Evolutionary conservation across 495 filamentous ascomycete genomes (phyloP).

Genomic region (Hypoxylon rickii): DNA sequence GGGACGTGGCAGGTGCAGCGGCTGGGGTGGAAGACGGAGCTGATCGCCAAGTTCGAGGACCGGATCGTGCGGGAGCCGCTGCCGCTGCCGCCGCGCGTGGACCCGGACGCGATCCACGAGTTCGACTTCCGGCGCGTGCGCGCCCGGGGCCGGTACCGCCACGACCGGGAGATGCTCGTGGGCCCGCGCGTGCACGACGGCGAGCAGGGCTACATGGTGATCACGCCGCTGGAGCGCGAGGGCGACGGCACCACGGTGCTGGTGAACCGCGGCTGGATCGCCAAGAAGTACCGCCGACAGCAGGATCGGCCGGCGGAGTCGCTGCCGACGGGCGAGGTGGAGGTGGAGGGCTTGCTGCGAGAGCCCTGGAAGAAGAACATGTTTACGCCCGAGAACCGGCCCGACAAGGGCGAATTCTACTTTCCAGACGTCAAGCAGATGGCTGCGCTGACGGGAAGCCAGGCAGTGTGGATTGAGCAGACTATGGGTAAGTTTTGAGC

Average conservation of each 20-base stretch:
- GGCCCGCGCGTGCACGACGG: slow-evolving; percentile 89
- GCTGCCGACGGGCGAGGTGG: slow-evolving; percentile 68
- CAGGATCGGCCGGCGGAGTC: slow-evolving; percentile 59
- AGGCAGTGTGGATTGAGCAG: slow-evolving; percentile 93
- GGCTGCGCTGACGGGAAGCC: slow-evolving; percentile 81
- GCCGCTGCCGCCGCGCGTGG: slow-evolving; percentile 80
- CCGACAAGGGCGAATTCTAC: slow-evolving; percentile 83
- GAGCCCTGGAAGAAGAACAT: slow-evolving; percentile 96
- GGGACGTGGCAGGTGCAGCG: slow-evolving; percentile 97
- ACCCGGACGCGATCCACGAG: slow-evolving; percentile 75
- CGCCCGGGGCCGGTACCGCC: slow-evolving; percentile 73
- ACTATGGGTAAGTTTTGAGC: slow-evolving; percentile 73
- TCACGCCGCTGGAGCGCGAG: slow-evolving; percentile 83
- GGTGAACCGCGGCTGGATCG: slow-evolving; percentile 89
- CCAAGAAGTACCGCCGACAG: slow-evolving; percentile 69
- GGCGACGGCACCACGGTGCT: slow-evolving; percentile 65
- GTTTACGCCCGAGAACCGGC: slow-evolving; percentile 90
- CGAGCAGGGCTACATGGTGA: slow-evolving; percentile 84
- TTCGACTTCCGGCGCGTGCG: slow-evolving; percentile 91
- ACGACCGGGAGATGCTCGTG: slow-evolving; percentile 95
- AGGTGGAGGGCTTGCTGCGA: slow-evolving; percentile 80
- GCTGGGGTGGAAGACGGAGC: slow-evolving; percentile 87
- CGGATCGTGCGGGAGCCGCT: slow-evolving; percentile 84
- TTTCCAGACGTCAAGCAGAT: slow-evolving; percentile 94
- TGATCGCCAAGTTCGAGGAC: slow-evolving; percentile 89